Conservation (phyloP, 352 stramenopile species). For the Phytophthora fragariae region DNA sequence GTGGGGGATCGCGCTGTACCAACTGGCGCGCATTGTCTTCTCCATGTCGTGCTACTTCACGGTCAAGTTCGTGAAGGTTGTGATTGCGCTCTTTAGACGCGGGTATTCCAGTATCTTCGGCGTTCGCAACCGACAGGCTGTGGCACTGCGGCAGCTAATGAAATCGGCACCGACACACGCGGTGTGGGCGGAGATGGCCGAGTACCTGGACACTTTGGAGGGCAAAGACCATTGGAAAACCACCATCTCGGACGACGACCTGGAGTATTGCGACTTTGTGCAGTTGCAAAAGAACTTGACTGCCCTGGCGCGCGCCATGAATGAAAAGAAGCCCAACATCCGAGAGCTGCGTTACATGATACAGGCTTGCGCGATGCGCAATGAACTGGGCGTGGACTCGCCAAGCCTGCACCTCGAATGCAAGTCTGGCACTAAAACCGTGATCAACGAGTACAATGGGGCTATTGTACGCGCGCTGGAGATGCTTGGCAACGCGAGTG, state of each 20-base stretch:
- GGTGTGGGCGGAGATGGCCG: constrained; percentile 69
- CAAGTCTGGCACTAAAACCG: constrained; percentile 68
- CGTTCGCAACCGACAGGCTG: constrained; percentile 61
- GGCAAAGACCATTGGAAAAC: constrained; percentile 70
- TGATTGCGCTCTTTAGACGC: constrained; percentile 34
- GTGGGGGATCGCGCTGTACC: constrained; percentile 74
- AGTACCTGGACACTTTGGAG: constrained; percentile 68
- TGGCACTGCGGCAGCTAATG: constrained; percentile 64
- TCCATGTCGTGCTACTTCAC: constrained; percentile 64
- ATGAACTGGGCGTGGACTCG: constrained; percentile 69
- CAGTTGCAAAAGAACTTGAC: constrained; percentile 55
- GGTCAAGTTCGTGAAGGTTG: constrained; percentile 65
- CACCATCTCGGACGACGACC: constrained; percentile 51
- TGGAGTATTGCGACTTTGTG: constrained; percentile 71
- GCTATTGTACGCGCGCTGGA: constrained; percentile 55
- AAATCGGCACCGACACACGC: constrained; percentile 54
- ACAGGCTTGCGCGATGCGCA: constrained; percentile 69
- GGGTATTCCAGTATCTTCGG: constrained; percentile 47
- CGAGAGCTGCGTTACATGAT: constrained; percentile 71
- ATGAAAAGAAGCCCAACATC: constrained; percentile 43
- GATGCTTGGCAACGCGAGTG: constrained; percentile 40
- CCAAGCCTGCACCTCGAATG: constrained; percentile 63
- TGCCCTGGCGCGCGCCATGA: constrained; percentile 39
- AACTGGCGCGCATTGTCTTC: constrained; percentile 64
- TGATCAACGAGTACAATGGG: constrained; percentile 66